phyloP scores from a whole-genome alignment of 2,329 filamentous ascomycete genomes.

The Ophiostoma ips region DNA sequence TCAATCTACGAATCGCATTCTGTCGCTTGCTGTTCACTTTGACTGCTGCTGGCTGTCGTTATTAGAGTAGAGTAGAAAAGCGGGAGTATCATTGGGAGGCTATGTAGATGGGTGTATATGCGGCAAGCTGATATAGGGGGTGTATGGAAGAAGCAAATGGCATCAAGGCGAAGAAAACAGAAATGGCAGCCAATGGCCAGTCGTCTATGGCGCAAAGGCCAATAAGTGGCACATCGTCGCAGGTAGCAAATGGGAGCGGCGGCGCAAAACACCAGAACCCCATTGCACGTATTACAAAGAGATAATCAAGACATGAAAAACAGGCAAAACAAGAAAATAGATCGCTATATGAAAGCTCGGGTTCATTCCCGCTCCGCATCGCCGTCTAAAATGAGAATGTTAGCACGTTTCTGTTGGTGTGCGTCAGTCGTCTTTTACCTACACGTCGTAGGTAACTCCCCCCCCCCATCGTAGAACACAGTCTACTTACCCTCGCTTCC shows the following conservation, averaged over 20 bases:
- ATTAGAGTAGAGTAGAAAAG: background rate
- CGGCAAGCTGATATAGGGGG: no score
- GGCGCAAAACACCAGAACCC: background rate
- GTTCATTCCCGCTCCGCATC: conserved; percentile 24
- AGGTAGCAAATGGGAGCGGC: no score
- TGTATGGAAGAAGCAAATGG: no score
- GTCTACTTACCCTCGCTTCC: conserved; percentile 44
- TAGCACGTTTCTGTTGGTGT: conserved; percentile 21
- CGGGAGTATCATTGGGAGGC: no score
- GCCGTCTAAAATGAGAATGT: conserved; percentile 29
- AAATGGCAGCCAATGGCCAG: no score
- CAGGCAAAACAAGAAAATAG: background rate
- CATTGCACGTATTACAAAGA: background rate
- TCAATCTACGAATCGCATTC: no score
- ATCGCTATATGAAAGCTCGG: background rate
- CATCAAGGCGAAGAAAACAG: no score
- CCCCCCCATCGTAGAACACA: background rate
- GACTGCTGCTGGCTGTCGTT: no score
- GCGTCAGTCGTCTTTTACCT: background rate
- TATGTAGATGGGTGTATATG: no score
- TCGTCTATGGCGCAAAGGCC: no score
- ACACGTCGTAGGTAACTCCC: background rate
- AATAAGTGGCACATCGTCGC: no score
- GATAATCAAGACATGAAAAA: background rate
- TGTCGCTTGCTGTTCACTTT: no score